Conservation (phyloP, 176 grass and related monocot species). For the Thalia dealbata region DNA sequence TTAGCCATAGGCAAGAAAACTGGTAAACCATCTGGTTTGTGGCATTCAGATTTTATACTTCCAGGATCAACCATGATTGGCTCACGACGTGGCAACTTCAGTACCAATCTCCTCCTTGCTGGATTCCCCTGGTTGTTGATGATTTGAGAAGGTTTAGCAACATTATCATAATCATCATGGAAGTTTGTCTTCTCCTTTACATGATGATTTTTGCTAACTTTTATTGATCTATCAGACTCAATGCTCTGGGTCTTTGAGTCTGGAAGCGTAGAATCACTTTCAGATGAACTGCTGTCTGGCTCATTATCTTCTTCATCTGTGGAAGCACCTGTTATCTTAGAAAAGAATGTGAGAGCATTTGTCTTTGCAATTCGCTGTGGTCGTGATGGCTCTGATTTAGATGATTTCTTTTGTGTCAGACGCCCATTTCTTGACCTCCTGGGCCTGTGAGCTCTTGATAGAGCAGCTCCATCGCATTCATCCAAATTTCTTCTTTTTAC, state of each 20-base stretch:
- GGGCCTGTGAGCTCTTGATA: conserved; percentile 45
- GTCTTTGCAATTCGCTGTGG: conserved; percentile 78
- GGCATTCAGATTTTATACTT: conserved; percentile 33
- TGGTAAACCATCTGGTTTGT: conserved; percentile 26
- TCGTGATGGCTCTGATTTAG: conserved; percentile 55
- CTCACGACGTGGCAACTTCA: conserved; percentile 51
- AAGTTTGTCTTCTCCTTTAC: conserved; percentile 36
- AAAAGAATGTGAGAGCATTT: conserved; percentile 68
- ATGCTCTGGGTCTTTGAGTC: conserved; percentile 30
- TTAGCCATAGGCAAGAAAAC: conserved; percentile 20
- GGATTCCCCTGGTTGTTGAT: conserved; percentile 25
- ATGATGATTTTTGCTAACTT: conserved; percentile 25
- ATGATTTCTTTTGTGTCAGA: conserved; percentile 52
- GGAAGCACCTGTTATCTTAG: conserved; percentile 67
- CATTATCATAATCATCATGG: conserved; percentile 47
- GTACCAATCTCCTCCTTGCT: conserved; percentile 58
- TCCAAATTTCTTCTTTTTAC: conserved; percentile 74
- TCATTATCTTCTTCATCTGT: conserved; percentile 43
- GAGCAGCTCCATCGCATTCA: conserved; percentile 36
- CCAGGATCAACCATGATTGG: conserved; percentile 39
- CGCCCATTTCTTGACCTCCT: conserved; percentile 48
- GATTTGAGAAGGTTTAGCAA: conserved; percentile 34
- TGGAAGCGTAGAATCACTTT: conserved; percentile 22
- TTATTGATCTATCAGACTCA: conserved; percentile 47
- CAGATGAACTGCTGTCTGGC: conserved; percentile 21